Conservation (phyloP, 495 filamentous ascomycete genomes). For the Oleoguttula mirabilis region DNA sequence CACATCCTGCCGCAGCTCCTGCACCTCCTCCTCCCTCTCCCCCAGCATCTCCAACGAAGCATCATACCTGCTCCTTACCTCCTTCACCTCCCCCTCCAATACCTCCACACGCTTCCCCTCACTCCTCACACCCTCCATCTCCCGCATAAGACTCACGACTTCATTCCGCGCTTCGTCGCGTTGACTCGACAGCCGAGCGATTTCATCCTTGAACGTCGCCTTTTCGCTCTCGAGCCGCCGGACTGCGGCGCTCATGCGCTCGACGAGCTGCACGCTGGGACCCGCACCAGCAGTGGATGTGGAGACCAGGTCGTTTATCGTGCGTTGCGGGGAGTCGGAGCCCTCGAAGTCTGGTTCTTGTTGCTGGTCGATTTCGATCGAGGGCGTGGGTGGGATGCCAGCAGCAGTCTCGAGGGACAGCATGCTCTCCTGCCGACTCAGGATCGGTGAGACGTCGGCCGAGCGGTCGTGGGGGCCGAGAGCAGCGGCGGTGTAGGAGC, state of each 20-base stretch:
- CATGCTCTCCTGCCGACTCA: conserved; percentile 27
- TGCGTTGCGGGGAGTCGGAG: conserved; percentile 51
- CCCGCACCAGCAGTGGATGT: conserved; percentile 81
- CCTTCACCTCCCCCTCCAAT: conserved; percentile 54
- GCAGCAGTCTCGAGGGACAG: conserved; percentile 21
- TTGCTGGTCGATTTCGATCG: conserved; percentile 44
- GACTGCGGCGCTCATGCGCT: conserved; percentile 89
- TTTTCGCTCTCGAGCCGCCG: conserved; percentile 85
- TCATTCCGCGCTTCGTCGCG: conserved; percentile 85
- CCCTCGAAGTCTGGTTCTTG: conserved; percentile 54
- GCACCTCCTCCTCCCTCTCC: conserved; percentile 89
- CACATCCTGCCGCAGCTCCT: conserved; percentile 81
- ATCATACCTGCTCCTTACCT: conserved; percentile 61
- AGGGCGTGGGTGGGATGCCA: conserved; percentile 33
- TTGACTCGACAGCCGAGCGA: conserved; percentile 64
- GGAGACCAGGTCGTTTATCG: conserved; percentile 77
- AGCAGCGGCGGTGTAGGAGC: background rate
- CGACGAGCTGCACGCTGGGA: conserved; percentile 88
- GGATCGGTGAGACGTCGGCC: conserved; percentile 12
- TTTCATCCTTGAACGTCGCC: conserved; percentile 70
- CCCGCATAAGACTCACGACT: conserved; percentile 76
- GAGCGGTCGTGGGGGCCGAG: conserved; percentile 19
- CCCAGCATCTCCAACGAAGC: conserved; percentile 89
- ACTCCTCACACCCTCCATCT: conserved; percentile 57
- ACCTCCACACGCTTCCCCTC: conserved; percentile 47